Percentiles rank a stretch among this genome's conserved stretches.
phyloP scores from a whole-genome alignment of 768 basidiomycete species.

The Coprinopsis sp. region DNA sequence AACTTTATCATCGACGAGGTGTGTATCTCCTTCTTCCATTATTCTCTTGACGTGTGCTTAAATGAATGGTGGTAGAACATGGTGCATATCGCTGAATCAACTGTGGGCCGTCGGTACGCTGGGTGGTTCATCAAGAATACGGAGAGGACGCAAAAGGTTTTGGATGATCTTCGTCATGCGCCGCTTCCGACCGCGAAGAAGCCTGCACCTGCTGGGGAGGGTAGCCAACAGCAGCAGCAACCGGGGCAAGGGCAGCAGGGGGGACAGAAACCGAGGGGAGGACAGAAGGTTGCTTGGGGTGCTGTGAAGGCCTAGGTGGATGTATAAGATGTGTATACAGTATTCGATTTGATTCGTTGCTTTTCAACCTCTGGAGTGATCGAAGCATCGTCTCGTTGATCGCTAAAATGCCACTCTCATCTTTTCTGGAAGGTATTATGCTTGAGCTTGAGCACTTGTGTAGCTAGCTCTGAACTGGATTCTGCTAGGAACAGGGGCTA shows the following conservation, averaged over 20 bases:
- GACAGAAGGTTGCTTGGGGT: conserved; percentile 62
- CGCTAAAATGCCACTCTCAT: too few species aligned
- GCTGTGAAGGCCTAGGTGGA: conserved; percentile 32
- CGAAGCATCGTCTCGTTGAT: too few species aligned
- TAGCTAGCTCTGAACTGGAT: too few species aligned
- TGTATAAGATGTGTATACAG: background rate
- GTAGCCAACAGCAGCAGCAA: conserved; percentile 22
- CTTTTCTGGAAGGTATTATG: too few species aligned
- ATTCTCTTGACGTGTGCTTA: background rate
- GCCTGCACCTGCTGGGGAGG: conserved; percentile 6
- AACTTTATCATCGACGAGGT: conserved; percentile 96
- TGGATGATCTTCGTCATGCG: conserved; percentile 65
- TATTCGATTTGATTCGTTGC: background rate
- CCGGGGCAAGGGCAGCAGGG: conserved; percentile 16
- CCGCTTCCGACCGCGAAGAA: conserved; percentile 37
- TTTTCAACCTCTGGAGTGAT: too few species aligned
- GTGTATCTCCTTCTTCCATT: conserved; percentile 21
- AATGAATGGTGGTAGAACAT: conserved; percentile 59
- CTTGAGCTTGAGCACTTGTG: too few species aligned
- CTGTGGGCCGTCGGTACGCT: conserved; percentile 87
- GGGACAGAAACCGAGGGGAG: conserved; percentile 34
- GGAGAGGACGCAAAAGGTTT: conserved; percentile 83
- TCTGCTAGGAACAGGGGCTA: too few species aligned
- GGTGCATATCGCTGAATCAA: conserved; percentile 95
- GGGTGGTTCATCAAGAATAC: conserved; percentile 98